These are phyloP conservation scores for Austroboletus novae-zelandiae DNA, from an alignment of 1,284 basidiomycete species.

Conservation along the genomic window DNA sequence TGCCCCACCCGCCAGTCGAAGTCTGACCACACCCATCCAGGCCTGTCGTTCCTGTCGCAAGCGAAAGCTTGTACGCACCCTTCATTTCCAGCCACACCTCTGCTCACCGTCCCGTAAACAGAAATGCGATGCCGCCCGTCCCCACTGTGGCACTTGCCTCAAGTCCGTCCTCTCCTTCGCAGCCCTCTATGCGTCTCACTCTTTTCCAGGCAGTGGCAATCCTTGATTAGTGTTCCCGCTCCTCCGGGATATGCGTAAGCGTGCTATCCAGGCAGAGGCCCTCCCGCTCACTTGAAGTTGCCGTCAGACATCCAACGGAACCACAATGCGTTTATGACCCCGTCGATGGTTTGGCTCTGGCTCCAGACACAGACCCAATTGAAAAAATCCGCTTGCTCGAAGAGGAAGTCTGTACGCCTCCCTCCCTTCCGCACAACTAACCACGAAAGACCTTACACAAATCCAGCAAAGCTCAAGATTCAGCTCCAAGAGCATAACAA, in stretches of 20 bases:
- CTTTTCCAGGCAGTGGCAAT: slow-evolving; percentile 65
- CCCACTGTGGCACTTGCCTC: slow-evolving; percentile 78
- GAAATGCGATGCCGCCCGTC: slow-evolving; percentile 83
- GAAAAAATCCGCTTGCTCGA: slow-evolving; percentile 77
- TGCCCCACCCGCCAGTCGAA: slow-evolving; percentile 1
- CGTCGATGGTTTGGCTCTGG: slow-evolving; percentile 71
- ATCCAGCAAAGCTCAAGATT: slow-evolving; percentile 59
- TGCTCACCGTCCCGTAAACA: slow-evolving; percentile 31
- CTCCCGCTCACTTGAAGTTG: slow-evolving; percentile 9
- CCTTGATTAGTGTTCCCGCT: slow-evolving; percentile 73
- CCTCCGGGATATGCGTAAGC: slow-evolving; percentile 76
- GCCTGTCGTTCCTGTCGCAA: slow-evolving; percentile 79
- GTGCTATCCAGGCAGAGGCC: background rate
- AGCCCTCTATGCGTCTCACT: slow-evolving; percentile 5
- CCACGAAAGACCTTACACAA: slow-evolving; percentile 12
- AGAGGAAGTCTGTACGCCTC: slow-evolving; percentile 63
- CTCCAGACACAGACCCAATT: slow-evolving; percentile 68
- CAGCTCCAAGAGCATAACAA: slow-evolving; percentile 54
- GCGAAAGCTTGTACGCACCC: slow-evolving; percentile 65
- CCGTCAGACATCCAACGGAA: slow-evolving; percentile 67
- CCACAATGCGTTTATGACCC: slow-evolving; percentile 82
- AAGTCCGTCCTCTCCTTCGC: slow-evolving; percentile 49
- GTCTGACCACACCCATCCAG: slow-evolving; percentile 34
- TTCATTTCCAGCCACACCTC: background rate
- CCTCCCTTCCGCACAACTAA: background rate